Evolutionary conservation across 2,329 filamentous ascomycete genomes (phyloP).

Genomic region (Phymatotrichopsis omnivora): DNA sequence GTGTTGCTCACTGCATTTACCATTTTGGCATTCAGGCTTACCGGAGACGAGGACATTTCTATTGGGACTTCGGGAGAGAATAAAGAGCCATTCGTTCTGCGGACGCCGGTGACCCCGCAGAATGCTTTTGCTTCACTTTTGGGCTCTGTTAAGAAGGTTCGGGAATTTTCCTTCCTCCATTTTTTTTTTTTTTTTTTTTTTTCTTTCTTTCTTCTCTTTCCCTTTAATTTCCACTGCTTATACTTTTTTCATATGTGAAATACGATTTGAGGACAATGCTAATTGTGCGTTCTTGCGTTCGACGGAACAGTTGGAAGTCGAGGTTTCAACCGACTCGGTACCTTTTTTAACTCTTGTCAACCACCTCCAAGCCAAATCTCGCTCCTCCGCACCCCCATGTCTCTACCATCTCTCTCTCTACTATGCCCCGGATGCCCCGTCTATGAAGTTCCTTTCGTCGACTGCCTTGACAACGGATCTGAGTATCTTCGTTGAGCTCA

Average conservation of each 20-base stretch:
- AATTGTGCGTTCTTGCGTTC: neutral
- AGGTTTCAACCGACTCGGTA: slow-evolving; percentile 38
- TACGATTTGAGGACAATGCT: neutral
- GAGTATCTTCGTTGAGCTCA: slow-evolving; percentile 29
- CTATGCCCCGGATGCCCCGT: slow-evolving; percentile 36
- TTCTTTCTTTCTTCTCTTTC: neutral
- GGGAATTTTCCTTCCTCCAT: neutral
- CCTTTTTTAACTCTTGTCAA: slow-evolving; percentile 37
- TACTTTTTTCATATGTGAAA: too few relatives aligned
- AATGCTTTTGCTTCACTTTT: slow-evolving; percentile 38
- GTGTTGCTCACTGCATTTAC: slow-evolving; percentile 39
- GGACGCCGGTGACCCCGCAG: slow-evolving; percentile 36
- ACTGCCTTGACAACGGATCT: slow-evolving; percentile 30
- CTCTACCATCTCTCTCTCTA: slow-evolving; percentile 42
- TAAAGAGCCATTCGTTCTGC: slow-evolving; percentile 40
- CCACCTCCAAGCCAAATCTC: slow-evolving; percentile 37
- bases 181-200: neutral
- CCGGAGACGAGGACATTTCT: slow-evolving; percentile 42
- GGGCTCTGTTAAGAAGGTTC: slow-evolving; percentile 37
- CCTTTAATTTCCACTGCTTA: too few relatives aligned
- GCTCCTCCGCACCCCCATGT: slow-evolving; percentile 36
- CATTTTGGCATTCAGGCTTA: slow-evolving; percentile 39
- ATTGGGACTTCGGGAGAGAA: slow-evolving; percentile 40
- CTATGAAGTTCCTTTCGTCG: slow-evolving; percentile 30
- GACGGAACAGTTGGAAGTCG: slow-evolving; percentile 36